A percentile compares a stretch with the other conserved stretches of the same genome.
Conservation (phyloP, 2,329 filamentous ascomycete genomes). For the Cladobotryum mycophilum region DNA sequence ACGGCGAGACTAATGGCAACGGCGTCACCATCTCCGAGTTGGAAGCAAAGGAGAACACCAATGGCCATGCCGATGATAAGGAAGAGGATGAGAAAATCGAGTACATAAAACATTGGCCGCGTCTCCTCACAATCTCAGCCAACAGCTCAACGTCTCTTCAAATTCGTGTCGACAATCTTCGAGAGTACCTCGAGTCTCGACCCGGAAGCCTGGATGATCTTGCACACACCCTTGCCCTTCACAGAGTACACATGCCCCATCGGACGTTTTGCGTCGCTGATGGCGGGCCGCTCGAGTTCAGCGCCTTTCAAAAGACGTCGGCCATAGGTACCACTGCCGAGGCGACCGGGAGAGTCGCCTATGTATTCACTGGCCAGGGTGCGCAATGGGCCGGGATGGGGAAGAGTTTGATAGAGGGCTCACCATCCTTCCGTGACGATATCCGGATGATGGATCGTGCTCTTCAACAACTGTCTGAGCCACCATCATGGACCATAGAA, state of each 20-base stretch:
- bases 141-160: not conserved
- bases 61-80: not conserved
- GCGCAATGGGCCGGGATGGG: conserved; percentile 30
- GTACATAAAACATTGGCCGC: not conserved
- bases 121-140: not conserved
- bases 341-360: not conserved
- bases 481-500: conserved; percentile 14
- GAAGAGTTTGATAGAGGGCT: conserved; percentile 14
- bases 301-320: not conserved
- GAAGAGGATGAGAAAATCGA: not conserved
- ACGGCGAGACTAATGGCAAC: not conserved
- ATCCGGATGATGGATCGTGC: conserved; percentile 9
- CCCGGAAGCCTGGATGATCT: not conserved
- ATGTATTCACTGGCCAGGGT: conserved; percentile 31
- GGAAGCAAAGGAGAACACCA: not conserved
- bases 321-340: too few relatives aligned
- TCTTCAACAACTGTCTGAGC: conserved; percentile 1
- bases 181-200: not conserved
- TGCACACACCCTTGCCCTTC: not conserved
- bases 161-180: not conserved
- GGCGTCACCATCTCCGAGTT: not conserved
- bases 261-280: not conserved
- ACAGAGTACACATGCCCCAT: conserved; percentile 1
- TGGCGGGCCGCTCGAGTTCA: not conserved
- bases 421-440: conserved; percentile 4